Evolutionary conservation across 345 rosid genomes (phyloP), one percentile per base, ranked within the genome.

Genomic region (Stellera chamaejasme): DNA sequence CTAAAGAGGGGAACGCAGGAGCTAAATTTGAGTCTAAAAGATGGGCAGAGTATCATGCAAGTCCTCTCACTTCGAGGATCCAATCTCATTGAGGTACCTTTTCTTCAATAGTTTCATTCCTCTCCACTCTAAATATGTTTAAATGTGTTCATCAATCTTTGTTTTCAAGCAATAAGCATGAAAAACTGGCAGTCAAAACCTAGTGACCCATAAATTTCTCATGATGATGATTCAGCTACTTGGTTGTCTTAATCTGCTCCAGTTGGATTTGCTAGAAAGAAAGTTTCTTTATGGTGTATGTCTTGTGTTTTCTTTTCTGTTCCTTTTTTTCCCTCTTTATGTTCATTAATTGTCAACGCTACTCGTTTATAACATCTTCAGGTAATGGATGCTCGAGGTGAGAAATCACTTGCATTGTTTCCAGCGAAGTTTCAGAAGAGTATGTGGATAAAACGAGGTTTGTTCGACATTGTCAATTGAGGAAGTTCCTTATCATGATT

Each of bases 371-470:
- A 27, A 14, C 45, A 16, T 19, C 36, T 52, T 25, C 51, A 92
- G 93, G 93, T 92, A 54, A 78, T 81, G 79, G 97, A 89, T 62
- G 80, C 72, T 13, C 68, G 69, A 66, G 94, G 91, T 52, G 79
- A 73, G 55, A 81, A 77, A 66, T 83, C 88, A 23, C 64, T 93
- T 55, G 96, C 99, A 5, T 52, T 88, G 50, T 81, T 93, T 69
- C 99, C 97, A 14, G 97, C 93, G 10, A 93, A 88, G 67, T 88
- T 93, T 73, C 93, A 85, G 48, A 90, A 78, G 84, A 82, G 83
- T 74, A 84, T 86, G 85, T 88, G 96, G 97, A 86, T 93, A 61
- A 88, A 84, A 75, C 79, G 84, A 81, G 96, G 96, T 92, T 66
- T 15, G 60, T 55, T 67, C 10, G 25, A 42, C 44, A 43, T 11